Conservation (phyloP, 352 stramenopile species). For the Aphanomyces invadans region DNA sequence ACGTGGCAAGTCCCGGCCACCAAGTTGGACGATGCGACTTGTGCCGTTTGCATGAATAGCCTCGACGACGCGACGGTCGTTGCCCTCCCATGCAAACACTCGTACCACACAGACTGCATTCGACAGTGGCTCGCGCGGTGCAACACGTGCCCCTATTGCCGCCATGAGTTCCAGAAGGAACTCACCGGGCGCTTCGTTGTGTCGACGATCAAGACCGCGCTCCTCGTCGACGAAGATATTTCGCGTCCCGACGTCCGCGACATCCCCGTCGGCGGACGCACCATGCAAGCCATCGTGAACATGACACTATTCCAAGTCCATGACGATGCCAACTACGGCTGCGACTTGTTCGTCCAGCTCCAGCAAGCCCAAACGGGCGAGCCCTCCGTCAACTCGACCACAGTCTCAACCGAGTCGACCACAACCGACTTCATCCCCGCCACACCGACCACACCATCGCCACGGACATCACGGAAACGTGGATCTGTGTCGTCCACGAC, state of each 20-base stretch:
- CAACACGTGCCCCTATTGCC: slow-evolving; percentile 24
- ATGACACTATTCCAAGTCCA: slow-evolving; percentile 23
- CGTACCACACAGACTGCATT: slow-evolving; percentile 15
- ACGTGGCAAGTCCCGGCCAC: slow-evolving; percentile 7
- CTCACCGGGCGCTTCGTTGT: slow-evolving; percentile 10
- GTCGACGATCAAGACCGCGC: slow-evolving; percentile 16
- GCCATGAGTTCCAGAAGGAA: slow-evolving; percentile 25
- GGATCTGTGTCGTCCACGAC: neutral
- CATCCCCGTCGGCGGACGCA: slow-evolving; percentile 10
- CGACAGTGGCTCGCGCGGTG: slow-evolving; percentile 19
- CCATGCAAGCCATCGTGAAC: slow-evolving; percentile 22
- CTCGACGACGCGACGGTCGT: slow-evolving; percentile 7
- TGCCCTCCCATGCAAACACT: slow-evolving; percentile 8
- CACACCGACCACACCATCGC: neutral
- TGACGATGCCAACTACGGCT: slow-evolving; percentile 8
- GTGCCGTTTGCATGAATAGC: slow-evolving; percentile 22
- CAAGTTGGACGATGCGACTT: slow-evolving; percentile 26
- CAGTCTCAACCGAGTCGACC: neutral
- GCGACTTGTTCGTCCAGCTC: slow-evolving; percentile 13
- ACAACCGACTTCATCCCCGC: neutral
- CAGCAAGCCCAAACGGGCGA: neutral
- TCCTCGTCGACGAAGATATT: slow-evolving; percentile 9
- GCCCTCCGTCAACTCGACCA: neutral
- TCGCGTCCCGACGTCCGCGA: neutral
- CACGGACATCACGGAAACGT: slow-evolving; percentile 2